Conservation (phyloP, 306 rosid species). For the Cucurbita pepo region DNA sequence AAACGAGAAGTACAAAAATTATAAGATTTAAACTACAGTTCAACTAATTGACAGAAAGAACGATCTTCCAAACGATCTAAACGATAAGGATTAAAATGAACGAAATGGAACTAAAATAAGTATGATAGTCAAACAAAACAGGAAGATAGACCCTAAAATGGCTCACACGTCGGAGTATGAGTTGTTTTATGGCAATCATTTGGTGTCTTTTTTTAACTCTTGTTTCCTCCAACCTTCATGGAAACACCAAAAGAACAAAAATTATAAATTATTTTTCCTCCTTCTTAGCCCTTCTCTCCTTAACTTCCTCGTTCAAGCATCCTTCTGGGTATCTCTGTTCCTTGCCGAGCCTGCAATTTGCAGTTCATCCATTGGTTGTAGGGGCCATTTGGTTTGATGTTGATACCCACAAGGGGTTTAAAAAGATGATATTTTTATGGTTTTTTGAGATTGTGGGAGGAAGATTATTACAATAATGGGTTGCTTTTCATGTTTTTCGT, state of each 20-base stretch:
- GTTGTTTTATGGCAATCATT: no score
- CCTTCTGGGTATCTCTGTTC: neutral
- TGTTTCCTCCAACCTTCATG: neutral
- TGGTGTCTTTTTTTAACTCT: neutral
- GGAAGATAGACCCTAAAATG: no score
- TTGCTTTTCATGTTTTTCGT: constrained; percentile 70
- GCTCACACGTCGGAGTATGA: no score
- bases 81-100: no score
- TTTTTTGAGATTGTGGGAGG: neutral
- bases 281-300: neutral
- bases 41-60: no score
- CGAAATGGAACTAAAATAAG: no score
- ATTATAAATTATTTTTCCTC: neutral
- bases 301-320: neutral
- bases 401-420: neutral
- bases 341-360: neutral
- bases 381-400: neutral
- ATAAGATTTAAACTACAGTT: no score
- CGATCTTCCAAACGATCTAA: no score
- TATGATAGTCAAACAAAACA: no score
- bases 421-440: neutral
- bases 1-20: no score
- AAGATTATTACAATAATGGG: constrained; percentile 32
- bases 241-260: neutral
- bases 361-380: neutral